Conservation (phyloP, 2,329 filamentous ascomycete species). For the Thelonectria discophora region DNA sequence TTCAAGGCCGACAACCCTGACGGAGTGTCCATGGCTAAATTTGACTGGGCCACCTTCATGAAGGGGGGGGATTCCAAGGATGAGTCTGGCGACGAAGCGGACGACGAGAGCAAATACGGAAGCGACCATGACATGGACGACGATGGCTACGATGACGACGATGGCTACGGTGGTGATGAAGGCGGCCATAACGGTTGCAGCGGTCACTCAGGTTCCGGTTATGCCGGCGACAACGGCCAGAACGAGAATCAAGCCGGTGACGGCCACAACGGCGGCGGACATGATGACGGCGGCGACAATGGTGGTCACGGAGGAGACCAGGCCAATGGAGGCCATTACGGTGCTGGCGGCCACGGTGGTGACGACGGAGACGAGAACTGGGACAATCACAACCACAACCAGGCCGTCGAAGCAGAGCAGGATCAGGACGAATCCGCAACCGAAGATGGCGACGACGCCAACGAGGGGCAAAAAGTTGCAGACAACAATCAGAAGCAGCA, state of each 20-base stretch:
- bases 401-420: background rate
- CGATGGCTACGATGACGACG: constrained; percentile 1
- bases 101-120: constrained; percentile 10
- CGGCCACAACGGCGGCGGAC: background rate
- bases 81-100: constrained; percentile 22
- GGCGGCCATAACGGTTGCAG: background rate
- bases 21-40: background rate
- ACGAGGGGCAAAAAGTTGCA: background rate
- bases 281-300: background rate
- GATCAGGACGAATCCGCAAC: background rate
- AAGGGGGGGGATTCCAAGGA: background rate
- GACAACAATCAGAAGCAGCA: background rate
- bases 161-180: background rate
- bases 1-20: background rate
- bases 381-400: background rate
- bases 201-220: background rate
- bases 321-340: background rate
- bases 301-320: background rate
- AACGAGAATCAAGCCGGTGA: background rate
- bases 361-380: background rate
- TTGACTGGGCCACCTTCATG: background rate
- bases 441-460: background rate
- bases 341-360: background rate
- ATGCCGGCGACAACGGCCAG: background rate
- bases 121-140: constrained; percentile 1